Evolutionary conservation across 495 filamentous ascomycete genomes (phyloP).

Genomic region (Penicillium canariense): DNA sequence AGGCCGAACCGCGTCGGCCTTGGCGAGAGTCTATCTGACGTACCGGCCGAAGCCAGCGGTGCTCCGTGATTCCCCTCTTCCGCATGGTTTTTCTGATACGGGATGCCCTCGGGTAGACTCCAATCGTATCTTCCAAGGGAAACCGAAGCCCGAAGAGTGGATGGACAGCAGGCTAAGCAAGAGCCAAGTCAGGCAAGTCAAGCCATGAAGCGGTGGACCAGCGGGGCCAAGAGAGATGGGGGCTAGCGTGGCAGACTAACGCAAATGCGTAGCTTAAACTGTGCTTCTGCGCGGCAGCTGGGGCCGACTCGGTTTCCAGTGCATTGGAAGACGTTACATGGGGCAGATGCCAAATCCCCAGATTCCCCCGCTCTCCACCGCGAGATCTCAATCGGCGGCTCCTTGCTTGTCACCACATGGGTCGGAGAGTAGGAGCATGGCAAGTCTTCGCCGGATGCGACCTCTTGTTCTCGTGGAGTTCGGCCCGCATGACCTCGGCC

Average conservation of each 20-base stretch:
- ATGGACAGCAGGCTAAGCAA: too few relatives aligned
- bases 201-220: not conserved
- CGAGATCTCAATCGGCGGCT: not conserved
- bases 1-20: slow-evolving; percentile 6
- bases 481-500: not conserved
- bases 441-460: slow-evolving; percentile 4
- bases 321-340: not conserved
- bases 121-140: not conserved
- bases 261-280: not conserved
- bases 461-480: not conserved
- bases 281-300: slow-evolving; percentile 6
- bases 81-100: not conserved
- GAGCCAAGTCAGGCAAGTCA: too few relatives aligned
- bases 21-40: not conserved
- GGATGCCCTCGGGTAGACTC: not conserved
- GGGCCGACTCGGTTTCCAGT: slow-evolving; percentile 2
- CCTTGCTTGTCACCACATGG: not conserved
- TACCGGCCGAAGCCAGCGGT: not conserved
- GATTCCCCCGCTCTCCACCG: not conserved
- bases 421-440: not conserved
- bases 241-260: not conserved
- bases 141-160: slow-evolving; percentile 3
- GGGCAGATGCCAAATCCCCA: not conserved
- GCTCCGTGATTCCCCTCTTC: not conserved
- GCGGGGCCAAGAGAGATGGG: not conserved